A percentile compares a stretch with the other conserved stretches of the same genome.
Evolutionary conservation across 2,329 filamentous ascomycete species (phyloP).

Genomic region (Diaporthe citriasiana): DNA sequence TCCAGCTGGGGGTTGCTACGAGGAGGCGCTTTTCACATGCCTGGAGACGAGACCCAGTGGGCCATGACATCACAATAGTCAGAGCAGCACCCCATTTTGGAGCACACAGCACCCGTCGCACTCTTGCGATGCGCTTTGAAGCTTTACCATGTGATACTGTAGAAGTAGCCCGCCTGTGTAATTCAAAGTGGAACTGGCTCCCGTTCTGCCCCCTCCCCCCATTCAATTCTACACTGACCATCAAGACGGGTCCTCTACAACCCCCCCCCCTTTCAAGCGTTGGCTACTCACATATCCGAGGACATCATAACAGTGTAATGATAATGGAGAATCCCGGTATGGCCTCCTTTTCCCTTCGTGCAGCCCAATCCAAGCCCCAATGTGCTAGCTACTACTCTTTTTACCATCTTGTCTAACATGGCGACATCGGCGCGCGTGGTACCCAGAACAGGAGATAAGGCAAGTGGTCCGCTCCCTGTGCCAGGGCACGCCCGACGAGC

Average conservation of each 20-base stretch:
- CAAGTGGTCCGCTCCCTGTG: constrained; percentile 77
- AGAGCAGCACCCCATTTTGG: not conserved
- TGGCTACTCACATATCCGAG: not conserved
- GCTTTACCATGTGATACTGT: constrained; percentile 16
- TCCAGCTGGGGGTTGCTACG: constrained; percentile 6
- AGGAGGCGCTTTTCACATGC: constrained; percentile 32
- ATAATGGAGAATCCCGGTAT: constrained; percentile 61
- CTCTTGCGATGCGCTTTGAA: constrained; percentile 11
- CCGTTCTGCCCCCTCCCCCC: not conserved
- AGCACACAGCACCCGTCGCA: not conserved
- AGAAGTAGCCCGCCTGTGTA: not conserved
- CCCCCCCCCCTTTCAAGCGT: not conserved
- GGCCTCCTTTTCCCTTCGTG: constrained; percentile 32
- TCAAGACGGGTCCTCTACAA: not conserved
- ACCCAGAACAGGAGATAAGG: constrained; percentile 70
- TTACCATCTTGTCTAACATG: constrained; percentile 31
- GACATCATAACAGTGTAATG: not conserved
- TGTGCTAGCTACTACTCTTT: not conserved
- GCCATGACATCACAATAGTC: constrained; percentile 35
- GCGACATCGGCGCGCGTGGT: not conserved
- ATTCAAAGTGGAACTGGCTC: not conserved
- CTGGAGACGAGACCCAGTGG: not conserved
- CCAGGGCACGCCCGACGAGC: constrained; percentile 75
- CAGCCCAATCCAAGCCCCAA: not conserved
- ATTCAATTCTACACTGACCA: not conserved